These are phyloP conservation scores for Aspergillus nanangensis DNA, from an alignment of 495 filamentous ascomycete genomes.

Conservation along the genomic window DNA sequence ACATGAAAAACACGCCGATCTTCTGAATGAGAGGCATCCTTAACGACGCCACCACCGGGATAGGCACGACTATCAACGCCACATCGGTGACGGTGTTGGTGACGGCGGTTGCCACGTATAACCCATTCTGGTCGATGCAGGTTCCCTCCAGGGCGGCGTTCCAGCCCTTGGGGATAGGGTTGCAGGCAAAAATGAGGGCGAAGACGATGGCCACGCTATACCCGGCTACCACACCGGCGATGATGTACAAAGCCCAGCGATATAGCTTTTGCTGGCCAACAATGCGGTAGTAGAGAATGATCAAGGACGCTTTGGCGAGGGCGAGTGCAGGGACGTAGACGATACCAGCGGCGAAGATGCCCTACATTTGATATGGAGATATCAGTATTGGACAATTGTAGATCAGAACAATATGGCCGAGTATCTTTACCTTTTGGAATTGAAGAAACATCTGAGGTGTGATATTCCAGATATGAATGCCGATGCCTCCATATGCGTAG, in stretches of 20 bases:
- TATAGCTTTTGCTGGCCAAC: slow-evolving; percentile 14
- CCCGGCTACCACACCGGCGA: slow-evolving; percentile 17
- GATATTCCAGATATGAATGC: slow-evolving; percentile 15
- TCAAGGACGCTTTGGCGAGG: slow-evolving; percentile 26
- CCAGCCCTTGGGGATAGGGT: slow-evolving; percentile 32
- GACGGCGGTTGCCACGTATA: slow-evolving; percentile 34
- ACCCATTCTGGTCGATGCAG: slow-evolving; percentile 25
- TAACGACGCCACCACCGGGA: slow-evolving; percentile 22
- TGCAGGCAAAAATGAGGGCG: slow-evolving; percentile 36
- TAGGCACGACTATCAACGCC: slow-evolving; percentile 29
- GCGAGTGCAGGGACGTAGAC: slow-evolving; percentile 30
- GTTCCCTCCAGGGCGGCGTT: slow-evolving; percentile 17
- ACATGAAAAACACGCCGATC: slow-evolving; percentile 16
- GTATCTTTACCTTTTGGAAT: slow-evolving; percentile 10
- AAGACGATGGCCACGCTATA: slow-evolving; percentile 26
- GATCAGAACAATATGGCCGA: not conserved
- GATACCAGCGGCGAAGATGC: slow-evolving; percentile 19
- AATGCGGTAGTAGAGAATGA: slow-evolving; percentile 28
- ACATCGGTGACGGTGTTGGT: slow-evolving; percentile 39
- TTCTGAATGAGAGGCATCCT: slow-evolving; percentile 18
- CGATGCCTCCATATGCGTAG: slow-evolving; percentile 8
- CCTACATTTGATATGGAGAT: slow-evolving; percentile 4
- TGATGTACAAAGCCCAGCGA: slow-evolving; percentile 13
- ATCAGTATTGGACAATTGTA: not conserved
- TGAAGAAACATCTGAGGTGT: slow-evolving; percentile 7